Evolutionary conservation across 768 basidiomycete species (phyloP).

Genomic region (Exsudoporus frostii): DNA sequence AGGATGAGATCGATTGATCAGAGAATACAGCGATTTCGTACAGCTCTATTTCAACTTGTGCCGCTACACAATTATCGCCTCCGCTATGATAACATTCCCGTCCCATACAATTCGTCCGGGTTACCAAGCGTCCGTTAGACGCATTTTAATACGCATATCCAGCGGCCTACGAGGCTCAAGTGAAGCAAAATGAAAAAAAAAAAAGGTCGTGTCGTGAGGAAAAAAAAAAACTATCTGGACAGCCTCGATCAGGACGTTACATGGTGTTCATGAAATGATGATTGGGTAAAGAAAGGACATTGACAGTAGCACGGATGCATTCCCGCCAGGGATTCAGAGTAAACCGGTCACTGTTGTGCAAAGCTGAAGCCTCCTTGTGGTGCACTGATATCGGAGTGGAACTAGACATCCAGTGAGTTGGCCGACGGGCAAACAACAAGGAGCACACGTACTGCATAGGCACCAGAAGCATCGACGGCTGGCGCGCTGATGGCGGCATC

Average conservation of each 20-base stretch:
- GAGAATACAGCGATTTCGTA: slow-evolving; percentile 5
- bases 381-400: slow-evolving; percentile 80
- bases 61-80: slow-evolving; percentile 15
- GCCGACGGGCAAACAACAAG: background rate
- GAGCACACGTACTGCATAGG: slow-evolving; percentile 60
- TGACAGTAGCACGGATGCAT: background rate
- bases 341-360: slow-evolving; percentile 51
- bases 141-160: slow-evolving; percentile 23
- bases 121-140: slow-evolving; percentile 34
- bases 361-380: slow-evolving; percentile 98
- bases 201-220: slow-evolving; percentile 7
- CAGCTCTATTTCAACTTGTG: slow-evolving; percentile 4
- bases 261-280: slow-evolving; percentile 22
- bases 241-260: slow-evolving; percentile 11
- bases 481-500: slow-evolving; percentile 80
- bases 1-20: background rate
- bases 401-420: slow-evolving; percentile 39
- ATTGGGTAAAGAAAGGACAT: slow-evolving; percentile 7
- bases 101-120: slow-evolving; percentile 17
- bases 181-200: slow-evolving; percentile 21
- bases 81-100: slow-evolving; percentile 21
- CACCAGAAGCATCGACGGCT: slow-evolving; percentile 67
- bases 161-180: slow-evolving; percentile 20
- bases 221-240: slow-evolving; percentile 16
- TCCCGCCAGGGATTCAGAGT: slow-evolving; percentile 2